phyloP scores from a whole-genome alignment of 192 early-diverging fungal genomes.

The Dissophora globulifera region DNA sequence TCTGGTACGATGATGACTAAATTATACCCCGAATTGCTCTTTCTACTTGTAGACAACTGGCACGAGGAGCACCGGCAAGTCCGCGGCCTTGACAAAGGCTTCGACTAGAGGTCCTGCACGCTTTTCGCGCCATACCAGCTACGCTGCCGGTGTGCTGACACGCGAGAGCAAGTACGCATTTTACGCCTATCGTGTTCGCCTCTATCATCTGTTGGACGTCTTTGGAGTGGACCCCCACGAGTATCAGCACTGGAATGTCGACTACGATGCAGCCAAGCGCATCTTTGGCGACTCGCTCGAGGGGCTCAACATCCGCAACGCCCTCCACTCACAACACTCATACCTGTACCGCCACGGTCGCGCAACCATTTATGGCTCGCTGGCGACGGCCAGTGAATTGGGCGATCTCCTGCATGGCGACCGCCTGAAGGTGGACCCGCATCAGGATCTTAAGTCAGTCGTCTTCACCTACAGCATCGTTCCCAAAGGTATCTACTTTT shows the following conservation, averaged over 20 bases:
- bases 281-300: conserved; percentile 43
- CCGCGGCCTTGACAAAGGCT: conserved; percentile 1
- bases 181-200: conserved; percentile 43
- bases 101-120: conserved; percentile 34
- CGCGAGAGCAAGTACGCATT: conserved; percentile 38
- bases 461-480: conserved; percentile 46
- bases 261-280: conserved; percentile 28
- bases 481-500: conserved; percentile 52
- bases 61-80: conserved; percentile 15
- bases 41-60: conserved; percentile 14
- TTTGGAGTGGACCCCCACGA: conserved; percentile 15
- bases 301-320: conserved; percentile 31
- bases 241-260: conserved; percentile 38
- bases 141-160: conserved; percentile 42
- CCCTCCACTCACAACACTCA: conserved; percentile 38
- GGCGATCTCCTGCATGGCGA: conserved; percentile 32
- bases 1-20: not conserved
- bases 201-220: conserved; percentile 36
- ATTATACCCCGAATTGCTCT: too few species aligned
- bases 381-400: conserved; percentile 21
- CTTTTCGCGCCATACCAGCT: conserved; percentile 52
- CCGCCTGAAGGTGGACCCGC: conserved; percentile 21
- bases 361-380: conserved; percentile 6
- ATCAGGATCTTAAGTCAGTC: conserved; percentile 32
- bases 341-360: conserved; percentile 49